phyloP scores from a whole-genome alignment of 495 filamentous ascomycete genomes.

The Penicillium cosmopolitanum region DNA sequence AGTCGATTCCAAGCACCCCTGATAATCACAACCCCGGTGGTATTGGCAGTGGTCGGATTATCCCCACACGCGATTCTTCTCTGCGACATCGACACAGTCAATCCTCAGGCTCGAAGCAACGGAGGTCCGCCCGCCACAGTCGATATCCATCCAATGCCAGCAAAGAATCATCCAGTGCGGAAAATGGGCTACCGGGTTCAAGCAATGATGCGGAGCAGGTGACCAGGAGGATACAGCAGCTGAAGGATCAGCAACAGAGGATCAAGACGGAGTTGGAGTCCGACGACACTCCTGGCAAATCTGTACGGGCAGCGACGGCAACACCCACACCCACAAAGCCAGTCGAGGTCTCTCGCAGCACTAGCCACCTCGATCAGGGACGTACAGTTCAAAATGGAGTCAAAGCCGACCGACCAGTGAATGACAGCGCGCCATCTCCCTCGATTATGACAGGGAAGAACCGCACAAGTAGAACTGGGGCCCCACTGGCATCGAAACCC shows the following conservation, averaged over 20 bases:
- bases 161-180: constrained; percentile 35
- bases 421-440: constrained; percentile 73
- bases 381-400: constrained; percentile 25
- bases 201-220: constrained; percentile 50
- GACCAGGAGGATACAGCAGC: constrained; percentile 52
- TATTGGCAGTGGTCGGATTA: constrained; percentile 54
- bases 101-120: constrained; percentile 40
- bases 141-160: constrained; percentile 46
- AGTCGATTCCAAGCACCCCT: constrained; percentile 31
- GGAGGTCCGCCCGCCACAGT: constrained; percentile 41
- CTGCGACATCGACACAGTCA: constrained; percentile 56
- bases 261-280: constrained; percentile 46
- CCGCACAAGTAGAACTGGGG: constrained; percentile 53
- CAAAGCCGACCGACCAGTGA: constrained; percentile 29
- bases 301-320: constrained; percentile 31
- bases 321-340: constrained; percentile 23
- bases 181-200: constrained; percentile 37
- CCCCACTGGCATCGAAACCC: constrained; percentile 47
- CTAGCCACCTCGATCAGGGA: constrained; percentile 29
- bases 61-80: constrained; percentile 71
- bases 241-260: constrained; percentile 55
- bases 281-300: constrained; percentile 38
- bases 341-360: constrained; percentile 29
- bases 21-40: constrained; percentile 42
- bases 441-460: constrained; percentile 57